Evolutionary conservation across 495 filamentous ascomycete species (phyloP).

Genomic region (Hypoxylon cercidicola): DNA sequence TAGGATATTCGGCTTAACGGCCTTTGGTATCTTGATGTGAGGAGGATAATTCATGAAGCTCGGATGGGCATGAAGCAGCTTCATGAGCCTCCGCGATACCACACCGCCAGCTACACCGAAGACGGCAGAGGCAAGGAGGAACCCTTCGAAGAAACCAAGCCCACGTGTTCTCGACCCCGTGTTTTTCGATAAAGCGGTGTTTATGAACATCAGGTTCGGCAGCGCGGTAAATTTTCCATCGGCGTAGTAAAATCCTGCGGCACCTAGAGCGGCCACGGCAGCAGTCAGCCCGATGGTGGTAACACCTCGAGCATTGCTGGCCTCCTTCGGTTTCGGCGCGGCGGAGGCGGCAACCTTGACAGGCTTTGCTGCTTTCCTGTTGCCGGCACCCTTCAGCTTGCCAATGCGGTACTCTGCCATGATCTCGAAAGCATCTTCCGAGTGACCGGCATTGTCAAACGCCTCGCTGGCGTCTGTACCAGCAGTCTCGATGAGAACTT

Average conservation of each 20-base stretch:
- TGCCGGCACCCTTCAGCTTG: slow-evolving; percentile 35
- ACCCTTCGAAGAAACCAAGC: slow-evolving; percentile 48
- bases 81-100: slow-evolving; percentile 38
- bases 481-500: slow-evolving; percentile 64
- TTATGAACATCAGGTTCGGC: neutral
- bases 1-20: slow-evolving; percentile 48
- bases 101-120: slow-evolving; percentile 40
- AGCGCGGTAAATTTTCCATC: neutral
- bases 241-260: slow-evolving; percentile 20
- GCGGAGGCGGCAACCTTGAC: neutral
- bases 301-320: slow-evolving; percentile 3
- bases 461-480: slow-evolving; percentile 66
- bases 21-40: slow-evolving; percentile 45
- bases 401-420: slow-evolving; percentile 43
- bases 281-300: neutral
- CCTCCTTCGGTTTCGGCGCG: slow-evolving; percentile 5
- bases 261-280: slow-evolving; percentile 12
- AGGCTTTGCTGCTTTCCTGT: slow-evolving; percentile 7
- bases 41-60: slow-evolving; percentile 56
- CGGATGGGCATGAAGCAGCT: slow-evolving; percentile 46
- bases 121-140: slow-evolving; percentile 48
- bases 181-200: slow-evolving; percentile 9
- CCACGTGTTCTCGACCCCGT: slow-evolving; percentile 30
- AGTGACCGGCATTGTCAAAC: slow-evolving; percentile 70
- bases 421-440: slow-evolving; percentile 59